These are phyloP conservation scores for Cryphonectria nitschkei DNA, from an alignment of 2,329 filamentous ascomycete species.

Conservation along the genomic window DNA sequence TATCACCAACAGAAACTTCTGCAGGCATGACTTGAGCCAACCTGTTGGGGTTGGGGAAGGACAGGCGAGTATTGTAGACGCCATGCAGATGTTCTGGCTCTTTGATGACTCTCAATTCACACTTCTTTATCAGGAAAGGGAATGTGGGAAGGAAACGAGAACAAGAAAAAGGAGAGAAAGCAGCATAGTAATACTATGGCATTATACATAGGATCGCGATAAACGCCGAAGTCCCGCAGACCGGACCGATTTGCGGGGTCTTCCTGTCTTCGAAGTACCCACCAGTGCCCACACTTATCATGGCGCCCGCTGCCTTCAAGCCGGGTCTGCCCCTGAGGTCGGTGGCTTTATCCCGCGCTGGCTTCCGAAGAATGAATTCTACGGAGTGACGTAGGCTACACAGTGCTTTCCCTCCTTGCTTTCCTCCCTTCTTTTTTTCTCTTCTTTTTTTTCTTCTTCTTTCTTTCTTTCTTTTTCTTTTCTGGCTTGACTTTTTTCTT, in stretches of 20 bases:
- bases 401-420: neutral
- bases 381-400: neutral
- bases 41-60: too few relatives aligned
- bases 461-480: too few relatives aligned
- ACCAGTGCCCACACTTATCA: neutral
- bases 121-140: neutral
- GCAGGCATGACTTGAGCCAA: neutral
- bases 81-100: neutral
- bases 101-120: neutral
- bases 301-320: neutral
- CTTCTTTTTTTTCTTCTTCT: too few relatives aligned
- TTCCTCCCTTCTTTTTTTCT: neutral
- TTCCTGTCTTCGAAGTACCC: neutral
- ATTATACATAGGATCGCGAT: neutral
- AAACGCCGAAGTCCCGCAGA: neutral
- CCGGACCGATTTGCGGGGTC: constrained; percentile 1
- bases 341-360: neutral
- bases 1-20: neutral
- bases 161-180: neutral
- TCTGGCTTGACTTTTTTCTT: neutral
- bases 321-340: neutral
- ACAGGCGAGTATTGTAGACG: neutral
- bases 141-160: neutral
- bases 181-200: neutral
- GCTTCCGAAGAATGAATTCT: neutral